Evolutionary conservation across 2,329 filamentous ascomycete genomes (phyloP).

Genomic region (Alternaria incomplexa): DNA sequence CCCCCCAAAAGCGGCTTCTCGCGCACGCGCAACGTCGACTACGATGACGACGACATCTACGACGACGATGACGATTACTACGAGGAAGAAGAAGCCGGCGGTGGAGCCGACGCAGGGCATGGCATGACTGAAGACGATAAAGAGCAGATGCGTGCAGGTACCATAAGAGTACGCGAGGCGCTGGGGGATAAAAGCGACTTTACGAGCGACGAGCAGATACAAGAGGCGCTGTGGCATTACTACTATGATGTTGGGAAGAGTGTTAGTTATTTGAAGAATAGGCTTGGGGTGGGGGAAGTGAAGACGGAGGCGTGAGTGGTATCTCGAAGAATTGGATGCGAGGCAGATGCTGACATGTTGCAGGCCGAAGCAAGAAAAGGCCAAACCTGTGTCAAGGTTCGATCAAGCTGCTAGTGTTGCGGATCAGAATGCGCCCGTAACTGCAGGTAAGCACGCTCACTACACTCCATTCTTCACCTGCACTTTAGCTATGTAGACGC

Average conservation of each 20-base stretch:
- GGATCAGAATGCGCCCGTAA: slow-evolving; percentile 47
- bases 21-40: slow-evolving; percentile 55
- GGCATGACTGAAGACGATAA: slow-evolving; percentile 39
- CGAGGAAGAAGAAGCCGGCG: slow-evolving; percentile 37
- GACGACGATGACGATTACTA: slow-evolving; percentile 57
- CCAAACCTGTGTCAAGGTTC: slow-evolving; percentile 43
- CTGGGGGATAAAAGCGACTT: slow-evolving; percentile 66
- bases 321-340: too few relatives aligned
- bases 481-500: slow-evolving; percentile 18
- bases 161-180: slow-evolving; percentile 67
- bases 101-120: slow-evolving; percentile 29
- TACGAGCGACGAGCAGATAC: slow-evolving; percentile 74
- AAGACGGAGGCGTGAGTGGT: too few relatives aligned
- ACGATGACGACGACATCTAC: slow-evolving; percentile 60
- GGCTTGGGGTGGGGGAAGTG: slow-evolving; percentile 5
- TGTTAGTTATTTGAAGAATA: slow-evolving; percentile 78
- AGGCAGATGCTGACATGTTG: too few relatives aligned
- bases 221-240: slow-evolving; percentile 93
- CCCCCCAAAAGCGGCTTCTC: slow-evolving; percentile 49
- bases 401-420: slow-evolving; percentile 53
- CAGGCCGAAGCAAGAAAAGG: slow-evolving; percentile 49
- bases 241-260: slow-evolving; percentile 92
- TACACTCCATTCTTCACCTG: slow-evolving; percentile 11
- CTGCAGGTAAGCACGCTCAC: slow-evolving; percentile 54
- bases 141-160: slow-evolving; percentile 68